Evolutionary conservation across 2,329 filamentous ascomycete genomes (phyloP), one percentile per base, ranked within the genome.

Genomic region (Beauveria asiatica): DNA sequence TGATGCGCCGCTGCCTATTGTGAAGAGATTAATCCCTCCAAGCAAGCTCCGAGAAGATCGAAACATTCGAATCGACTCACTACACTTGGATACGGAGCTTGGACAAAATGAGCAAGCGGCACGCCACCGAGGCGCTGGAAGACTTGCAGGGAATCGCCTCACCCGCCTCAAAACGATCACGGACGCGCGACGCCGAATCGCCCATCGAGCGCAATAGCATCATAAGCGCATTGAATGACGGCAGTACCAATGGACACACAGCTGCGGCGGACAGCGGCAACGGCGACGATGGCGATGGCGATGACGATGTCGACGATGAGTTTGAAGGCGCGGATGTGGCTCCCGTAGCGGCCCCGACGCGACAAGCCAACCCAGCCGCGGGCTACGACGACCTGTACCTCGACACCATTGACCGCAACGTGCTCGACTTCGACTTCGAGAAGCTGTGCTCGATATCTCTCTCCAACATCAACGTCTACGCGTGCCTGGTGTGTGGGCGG

Each of bases 401-500:
- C 67, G 94, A 99, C 78, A 97, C 94, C 13, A 95, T 99, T 75
- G 86, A 96, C 73, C 90, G 94, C 69, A 85, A 87, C 70, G 87
- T 96, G 51, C 86, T 97, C 60, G 94, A 99, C 75, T 97, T 97
- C 72, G 94, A 99, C 75, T 99, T 99, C 72, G 94, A 99, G 73
- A 99, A 99, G 79, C 84, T 97, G 13, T 99, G 94, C 76, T 97
- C 93, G 25, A 83, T 99, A 65, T 96, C 91, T 39, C 82, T 99
- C 8, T 96, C 92, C 53, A 97, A 97, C 72, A 97, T 97, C 77
- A 99, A 99, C 71, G 92, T 99, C 49, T 99, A 99, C 73, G 94
- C 94, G 10, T 99, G 94, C 70, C 83, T 99, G 11, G 90, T 97
- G 1, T 99, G 94, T 73, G 94, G 94, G n/a, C 93, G 91, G 73